Conservation (phyloP, 2,329 filamentous ascomycete genomes). For the Talaromyces sp. region DNA sequence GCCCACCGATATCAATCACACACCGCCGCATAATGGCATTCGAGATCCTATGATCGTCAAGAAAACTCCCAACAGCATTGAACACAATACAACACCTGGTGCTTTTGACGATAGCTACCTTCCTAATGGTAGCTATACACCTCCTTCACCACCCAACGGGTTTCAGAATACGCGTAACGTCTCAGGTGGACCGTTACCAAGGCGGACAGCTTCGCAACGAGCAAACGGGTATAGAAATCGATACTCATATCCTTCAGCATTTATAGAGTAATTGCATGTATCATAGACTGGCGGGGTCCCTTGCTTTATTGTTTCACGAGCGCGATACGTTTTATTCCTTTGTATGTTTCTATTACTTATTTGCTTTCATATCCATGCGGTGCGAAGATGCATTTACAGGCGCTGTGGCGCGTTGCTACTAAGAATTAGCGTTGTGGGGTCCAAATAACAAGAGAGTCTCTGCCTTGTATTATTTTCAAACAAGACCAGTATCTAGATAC, state of each 20-base stretch:
- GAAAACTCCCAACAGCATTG: background rate
- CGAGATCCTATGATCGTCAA: conserved; percentile 5
- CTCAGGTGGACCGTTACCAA: background rate
- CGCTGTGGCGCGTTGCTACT: background rate
- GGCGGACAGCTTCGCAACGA: conserved; percentile 2
- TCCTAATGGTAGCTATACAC: background rate
- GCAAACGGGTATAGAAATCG: conserved; percentile 9
- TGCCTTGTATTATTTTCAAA: background rate
- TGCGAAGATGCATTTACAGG: background rate
- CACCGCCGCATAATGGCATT: conserved; percentile 6
- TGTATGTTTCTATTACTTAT: background rate
- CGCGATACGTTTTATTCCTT: background rate
- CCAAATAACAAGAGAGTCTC: background rate
- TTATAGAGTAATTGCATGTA: background rate
- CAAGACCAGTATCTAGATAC: background rate
- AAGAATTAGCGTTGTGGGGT: background rate
- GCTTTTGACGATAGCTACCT: background rate
- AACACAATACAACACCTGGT: background rate
- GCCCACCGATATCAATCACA: conserved; percentile 9
- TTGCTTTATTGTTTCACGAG: background rate
- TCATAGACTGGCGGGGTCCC: background rate
- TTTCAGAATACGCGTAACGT: background rate
- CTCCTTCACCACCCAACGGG: conserved; percentile 5
- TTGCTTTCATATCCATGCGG: background rate
- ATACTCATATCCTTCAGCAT: conserved; percentile 7